Base-by-base conservation (phyloP, 495 filamentous ascomycete species). In the Chaetomidium leptoderma region DNA sequence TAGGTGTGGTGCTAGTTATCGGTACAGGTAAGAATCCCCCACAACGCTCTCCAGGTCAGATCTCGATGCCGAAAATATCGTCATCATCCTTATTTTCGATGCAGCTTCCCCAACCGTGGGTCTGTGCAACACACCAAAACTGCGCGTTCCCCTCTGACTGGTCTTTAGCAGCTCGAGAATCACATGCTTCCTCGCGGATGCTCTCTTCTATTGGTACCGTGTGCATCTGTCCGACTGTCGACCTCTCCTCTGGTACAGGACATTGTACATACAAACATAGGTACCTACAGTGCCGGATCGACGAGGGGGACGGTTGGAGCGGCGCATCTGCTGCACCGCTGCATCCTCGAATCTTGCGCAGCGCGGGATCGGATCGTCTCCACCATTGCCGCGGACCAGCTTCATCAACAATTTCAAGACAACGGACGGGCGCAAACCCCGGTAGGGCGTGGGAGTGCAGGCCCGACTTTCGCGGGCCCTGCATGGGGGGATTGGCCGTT, bases 391-490 rank as follows among this genome's bases (percentile, higher is more conserved):
- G 50, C 49, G 51, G 58, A 48, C 57, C 32, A 53, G 37, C 52
- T 57, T 55, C 54, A 39, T 26, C n/a, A n/a, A n/a, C n/a, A n/a
- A n/a, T 53, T 57, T 53, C 47, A 49, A 33, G 47, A 58, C 54
- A 44, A 43, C 43, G 48, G 57, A 50, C n/a, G 32, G 57, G 19
- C 50, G 33, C 43, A 55, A 29, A 43, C 60, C 60, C 60, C 16
- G 50, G 50, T 43, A 45, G 21, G 36, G 24, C 42, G 13, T 45
- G 36, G 49, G 59, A 53, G 45, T 44, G 30, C 53, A 61, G 59
- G 59, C 53, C 59, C 59, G 59, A 58, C 7, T 24, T 57, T 62
- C 52, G 60, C 60, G 54, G 49, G 49, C 37, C 24, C 30, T 46
- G 53, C 53, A 52, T 57, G 37, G 24, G 36, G 37, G 24, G 36